Percentiles rank a stretch among this genome's conserved stretches.
Evolutionary conservation across 805 yeast genomes (phyloP).

Genomic region (Teunomyces funiuensis): DNA sequence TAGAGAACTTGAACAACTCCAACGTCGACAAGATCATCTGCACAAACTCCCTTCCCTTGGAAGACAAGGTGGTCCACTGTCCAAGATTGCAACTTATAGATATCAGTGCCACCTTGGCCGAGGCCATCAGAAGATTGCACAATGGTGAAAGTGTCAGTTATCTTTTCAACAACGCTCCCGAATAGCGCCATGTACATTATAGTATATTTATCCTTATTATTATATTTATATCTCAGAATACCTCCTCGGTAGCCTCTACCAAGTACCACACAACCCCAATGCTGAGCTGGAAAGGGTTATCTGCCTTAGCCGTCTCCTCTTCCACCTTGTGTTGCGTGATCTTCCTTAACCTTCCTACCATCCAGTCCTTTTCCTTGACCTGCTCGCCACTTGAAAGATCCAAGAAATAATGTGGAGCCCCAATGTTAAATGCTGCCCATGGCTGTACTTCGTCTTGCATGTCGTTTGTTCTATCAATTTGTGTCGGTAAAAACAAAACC

Average conservation of each 20-base stretch:
- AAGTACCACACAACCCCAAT: slow-evolving; percentile 64
- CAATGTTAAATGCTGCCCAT: slow-evolving; percentile 95
- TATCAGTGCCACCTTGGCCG: slow-evolving; percentile 84
- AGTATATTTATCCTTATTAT: neutral
- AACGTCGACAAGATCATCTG: slow-evolving; percentile 76
- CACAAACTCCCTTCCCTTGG: slow-evolving; percentile 90
- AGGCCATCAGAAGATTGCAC: slow-evolving; percentile 89
- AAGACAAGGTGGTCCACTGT: slow-evolving; percentile 56
- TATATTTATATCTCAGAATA: neutral
- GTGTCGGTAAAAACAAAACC: slow-evolving; percentile 82
- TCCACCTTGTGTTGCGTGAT: slow-evolving; percentile 57
- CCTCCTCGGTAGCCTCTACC: slow-evolving; percentile 53
- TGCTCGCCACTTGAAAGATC: slow-evolving; percentile 37
- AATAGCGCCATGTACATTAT: slow-evolving; percentile 7
- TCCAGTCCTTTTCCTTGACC: slow-evolving; percentile 66
- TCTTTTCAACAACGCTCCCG: slow-evolving; percentile 63
- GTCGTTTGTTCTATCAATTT: slow-evolving; percentile 38
- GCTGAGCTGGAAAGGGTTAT: slow-evolving; percentile 67
- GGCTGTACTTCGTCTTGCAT: slow-evolving; percentile 42
- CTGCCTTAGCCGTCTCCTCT: slow-evolving; percentile 20
- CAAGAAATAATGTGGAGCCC: slow-evolving; percentile 81
- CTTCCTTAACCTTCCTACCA: slow-evolving; percentile 66
- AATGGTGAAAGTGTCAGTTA: slow-evolving; percentile 95
- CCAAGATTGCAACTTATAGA: slow-evolving; percentile 78
- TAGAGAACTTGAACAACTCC: slow-evolving; percentile 65